Base-by-base conservation (phyloP, 352 stramenopile genomes). In the Globisporangium paddicum region DNA sequence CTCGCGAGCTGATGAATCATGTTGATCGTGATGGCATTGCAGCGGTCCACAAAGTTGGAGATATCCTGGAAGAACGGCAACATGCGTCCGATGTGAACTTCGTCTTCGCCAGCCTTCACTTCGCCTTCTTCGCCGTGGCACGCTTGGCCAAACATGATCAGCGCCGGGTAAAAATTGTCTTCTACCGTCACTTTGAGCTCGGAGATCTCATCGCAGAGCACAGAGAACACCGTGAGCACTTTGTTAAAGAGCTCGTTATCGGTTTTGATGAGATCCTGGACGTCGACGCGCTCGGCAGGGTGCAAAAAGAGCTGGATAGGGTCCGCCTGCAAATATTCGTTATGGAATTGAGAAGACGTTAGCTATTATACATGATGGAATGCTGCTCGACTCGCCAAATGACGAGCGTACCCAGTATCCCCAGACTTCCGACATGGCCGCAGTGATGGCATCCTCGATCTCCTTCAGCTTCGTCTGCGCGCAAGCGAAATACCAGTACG, bases 241-340 rank as follows among this genome's bases (percentile, higher is more conserved):
- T 95, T 95, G 69, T 95, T 94, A 55, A 95, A 93, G 26, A 94
- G 68, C 54, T 95, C 86, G 25, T 95, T 95, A 74, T 95, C 86
- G 6, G 86, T 95, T 37, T 89, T 89, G 63, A 95, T 93, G 26
- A 95, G 66, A 60, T 95, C 86, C 48, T 93, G 86, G 11, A 95
- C 86, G 48, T 95, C 86, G 32, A 95, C 86, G 16, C 84, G 82
- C 69, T 95, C 86, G 0, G 86, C 82, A 16, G 86, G 82, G 58
- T 95, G 84, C 35, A 94, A 59, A 41, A 87, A 88, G 30, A 93
- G 28, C 64, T 92, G 83, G 54, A 94, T 89, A 25, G 86, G 86
- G 60, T 95, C 86, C 46, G 86, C 79, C 82, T 91, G 23, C n/a
- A 58, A 14, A n/a, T 28, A 19, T 23, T 11, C 7, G 16, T 35